Percentiles rank a stretch among this genome's conserved stretches.
phyloP scores from a whole-genome alignment of 257 asterid species.

The Solanum verrucosum region DNA sequence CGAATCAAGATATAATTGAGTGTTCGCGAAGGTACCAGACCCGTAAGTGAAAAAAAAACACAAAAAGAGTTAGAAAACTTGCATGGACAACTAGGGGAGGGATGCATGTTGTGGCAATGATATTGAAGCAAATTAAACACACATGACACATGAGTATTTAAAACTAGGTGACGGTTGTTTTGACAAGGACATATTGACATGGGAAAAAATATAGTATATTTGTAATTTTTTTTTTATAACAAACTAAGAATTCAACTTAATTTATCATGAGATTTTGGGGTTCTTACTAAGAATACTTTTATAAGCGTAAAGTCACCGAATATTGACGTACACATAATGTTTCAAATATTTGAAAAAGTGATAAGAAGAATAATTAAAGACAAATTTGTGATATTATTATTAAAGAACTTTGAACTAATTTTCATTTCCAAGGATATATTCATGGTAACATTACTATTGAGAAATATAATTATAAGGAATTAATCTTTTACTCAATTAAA shows the following conservation, averaged over 20 bases:
- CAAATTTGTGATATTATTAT: not conserved
- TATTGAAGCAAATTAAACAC: not conserved
- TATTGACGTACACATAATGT: not conserved
- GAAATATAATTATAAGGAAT: not conserved
- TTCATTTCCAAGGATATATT: not conserved
- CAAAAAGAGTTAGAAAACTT: not conserved
- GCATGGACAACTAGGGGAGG: not conserved
- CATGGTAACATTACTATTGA: not conserved
- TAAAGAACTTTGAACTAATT: not conserved
- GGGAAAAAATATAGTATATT: not conserved
- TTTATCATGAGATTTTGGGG: not conserved
- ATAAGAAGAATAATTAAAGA: not conserved
- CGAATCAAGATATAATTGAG: not conserved
- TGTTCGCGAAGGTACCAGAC: accelerated
- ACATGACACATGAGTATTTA: not conserved
- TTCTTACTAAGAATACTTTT: not conserved
- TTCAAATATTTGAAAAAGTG: not conserved
- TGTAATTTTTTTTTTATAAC: not conserved
- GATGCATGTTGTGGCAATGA: not conserved
- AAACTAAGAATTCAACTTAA: not conserved
- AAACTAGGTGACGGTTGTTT: not conserved
- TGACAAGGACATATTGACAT: not conserved
- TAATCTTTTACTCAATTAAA: not conserved
- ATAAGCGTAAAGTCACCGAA: not conserved
- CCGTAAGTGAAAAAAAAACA: not conserved